Evolutionary conservation across 164 flowering plant species (phyloP), one percentile per base, ranked within the genome.

Genomic region (Piper longum): DNA sequence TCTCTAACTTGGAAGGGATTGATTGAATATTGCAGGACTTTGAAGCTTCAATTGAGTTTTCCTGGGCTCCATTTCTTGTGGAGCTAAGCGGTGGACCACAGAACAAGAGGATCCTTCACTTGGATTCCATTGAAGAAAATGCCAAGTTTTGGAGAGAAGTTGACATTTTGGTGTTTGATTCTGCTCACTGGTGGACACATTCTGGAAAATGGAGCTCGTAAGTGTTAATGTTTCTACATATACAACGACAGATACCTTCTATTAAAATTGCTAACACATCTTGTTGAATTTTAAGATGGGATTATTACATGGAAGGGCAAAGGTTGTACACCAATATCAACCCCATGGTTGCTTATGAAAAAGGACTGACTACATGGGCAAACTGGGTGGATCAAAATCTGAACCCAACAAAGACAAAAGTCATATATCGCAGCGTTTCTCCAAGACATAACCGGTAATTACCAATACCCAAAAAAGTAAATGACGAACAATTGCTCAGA

Each of bases 101-200:
- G 40, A 79, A 72, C 59, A 75, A 83, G 79, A 85, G 82, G 61
- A 65, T 70, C 43, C 67, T 76, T 14, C 69, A 76, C 40, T 62
- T 76, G 52, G 78, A 76, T 66, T 62, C 66, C 8, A 76, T 76
- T 9, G 78, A 72, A 67, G 70, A 62, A 56, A 76, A 72, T 19
- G 76, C 78, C 7, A 65, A 43, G 54, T 65, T 19, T 54, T 76
- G 78, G 78, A 72, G 66, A 67, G 76, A 72, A 48, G 72, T 65
- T 43, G 78, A 76, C 56, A 63, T 72, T 52, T 73, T 90, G 16
- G 85, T 90, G 48, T 86, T 87, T 55, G 87, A 90, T 78, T 83
- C 97, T 7, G 91, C 91, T 70, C 97, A 91, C 60, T 91, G 97
- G 97, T 91, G 97, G 97, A 81, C 85, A 59, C 96, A 88, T 51